These are phyloP conservation scores for Boletus vinaceobasis DNA, from an alignment of 768 basidiomycete genomes.

Conservation along the genomic window DNA sequence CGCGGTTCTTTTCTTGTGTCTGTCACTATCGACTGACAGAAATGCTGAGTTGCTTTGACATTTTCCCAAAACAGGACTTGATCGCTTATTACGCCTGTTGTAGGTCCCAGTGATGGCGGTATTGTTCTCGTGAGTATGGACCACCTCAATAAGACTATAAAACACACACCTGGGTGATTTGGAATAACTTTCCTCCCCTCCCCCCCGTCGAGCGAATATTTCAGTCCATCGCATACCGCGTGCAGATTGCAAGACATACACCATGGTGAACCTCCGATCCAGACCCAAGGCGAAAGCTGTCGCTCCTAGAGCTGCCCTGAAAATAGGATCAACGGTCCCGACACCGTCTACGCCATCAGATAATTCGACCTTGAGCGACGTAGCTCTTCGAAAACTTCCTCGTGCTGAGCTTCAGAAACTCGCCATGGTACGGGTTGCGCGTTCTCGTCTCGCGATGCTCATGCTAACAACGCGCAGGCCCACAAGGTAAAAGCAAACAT, in stretches of 20 bases:
- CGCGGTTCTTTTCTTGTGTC: neutral
- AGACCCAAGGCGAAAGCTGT: slow-evolving; percentile 5
- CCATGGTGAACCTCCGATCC: slow-evolving; percentile 8
- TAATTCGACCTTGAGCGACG: slow-evolving; percentile 7
- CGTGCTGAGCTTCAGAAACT: slow-evolving; percentile 26
- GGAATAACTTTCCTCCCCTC: neutral
- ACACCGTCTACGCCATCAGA: neutral
- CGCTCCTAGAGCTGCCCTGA: neutral
- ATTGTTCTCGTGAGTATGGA: slow-evolving; percentile 10
- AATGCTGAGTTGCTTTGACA: slow-evolving; percentile 14
- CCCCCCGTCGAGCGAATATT: neutral
- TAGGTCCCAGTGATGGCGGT: slow-evolving; percentile 12
- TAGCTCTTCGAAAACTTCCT: slow-evolving; percentile 21
- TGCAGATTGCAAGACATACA: neutral
- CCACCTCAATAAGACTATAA: slow-evolving; percentile 7
- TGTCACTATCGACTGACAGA: neutral
- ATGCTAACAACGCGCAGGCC: slow-evolving; percentile 13
- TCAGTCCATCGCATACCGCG: neutral
- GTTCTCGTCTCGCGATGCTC: neutral
- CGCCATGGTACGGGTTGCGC: slow-evolving; percentile 16
- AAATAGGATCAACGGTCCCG: neutral
- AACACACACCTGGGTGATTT: neutral
- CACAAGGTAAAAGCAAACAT: slow-evolving; percentile 23
- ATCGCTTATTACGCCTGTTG: slow-evolving; percentile 11
- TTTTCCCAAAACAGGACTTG: slow-evolving; percentile 1